phyloP scores from a whole-genome alignment of 768 basidiomycete species.

The Tulasnella sp. region DNA sequence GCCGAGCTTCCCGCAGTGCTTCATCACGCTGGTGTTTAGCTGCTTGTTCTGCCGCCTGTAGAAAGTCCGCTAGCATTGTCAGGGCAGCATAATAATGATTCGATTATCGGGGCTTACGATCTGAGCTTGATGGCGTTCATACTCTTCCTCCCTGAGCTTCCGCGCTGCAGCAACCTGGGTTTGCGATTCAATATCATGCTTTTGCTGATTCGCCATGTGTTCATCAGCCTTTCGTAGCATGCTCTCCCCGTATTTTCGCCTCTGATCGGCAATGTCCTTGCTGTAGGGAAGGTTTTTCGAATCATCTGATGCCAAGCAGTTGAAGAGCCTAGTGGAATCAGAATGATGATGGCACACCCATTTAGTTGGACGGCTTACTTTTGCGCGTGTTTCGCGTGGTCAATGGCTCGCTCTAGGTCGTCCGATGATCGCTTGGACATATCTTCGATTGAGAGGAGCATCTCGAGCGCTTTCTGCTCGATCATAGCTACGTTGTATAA shows the following conservation, averaged over 20 bases:
- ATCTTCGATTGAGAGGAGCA: constrained; percentile 62
- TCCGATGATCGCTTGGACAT: constrained; percentile 61
- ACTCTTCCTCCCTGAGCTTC: constrained; percentile 69
- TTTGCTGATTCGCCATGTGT: constrained; percentile 59
- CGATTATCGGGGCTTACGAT: constrained; percentile 40
- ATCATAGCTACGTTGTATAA: constrained; percentile 98
- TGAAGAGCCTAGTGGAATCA: constrained; percentile 53
- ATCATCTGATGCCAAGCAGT: constrained; percentile 64
- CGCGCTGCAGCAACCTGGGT: constrained; percentile 68
- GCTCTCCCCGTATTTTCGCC: constrained; percentile 79
- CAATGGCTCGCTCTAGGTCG: constrained; percentile 67
- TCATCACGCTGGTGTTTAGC: constrained; percentile 59
- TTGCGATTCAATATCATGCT: constrained; percentile 58
- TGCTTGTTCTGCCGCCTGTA: constrained; percentile 50
- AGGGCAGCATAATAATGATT: background rate
- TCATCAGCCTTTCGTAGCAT: constrained; percentile 75
- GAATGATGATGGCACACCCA: constrained; percentile 1
- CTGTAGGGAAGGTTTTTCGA: constrained; percentile 66
- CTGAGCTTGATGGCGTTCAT: constrained; percentile 45
- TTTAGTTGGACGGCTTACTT: constrained; percentile 39
- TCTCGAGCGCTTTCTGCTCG: constrained; percentile 88
- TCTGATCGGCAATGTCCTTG: constrained; percentile 77
- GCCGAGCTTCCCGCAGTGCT: constrained; percentile 68
- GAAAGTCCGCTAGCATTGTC: background rate
- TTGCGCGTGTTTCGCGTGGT: constrained; percentile 76